Evolutionary conservation across 352 stramenopile species (phyloP), one percentile per base, ranked within the genome.

Genomic region (Pythium dissotocum): DNA sequence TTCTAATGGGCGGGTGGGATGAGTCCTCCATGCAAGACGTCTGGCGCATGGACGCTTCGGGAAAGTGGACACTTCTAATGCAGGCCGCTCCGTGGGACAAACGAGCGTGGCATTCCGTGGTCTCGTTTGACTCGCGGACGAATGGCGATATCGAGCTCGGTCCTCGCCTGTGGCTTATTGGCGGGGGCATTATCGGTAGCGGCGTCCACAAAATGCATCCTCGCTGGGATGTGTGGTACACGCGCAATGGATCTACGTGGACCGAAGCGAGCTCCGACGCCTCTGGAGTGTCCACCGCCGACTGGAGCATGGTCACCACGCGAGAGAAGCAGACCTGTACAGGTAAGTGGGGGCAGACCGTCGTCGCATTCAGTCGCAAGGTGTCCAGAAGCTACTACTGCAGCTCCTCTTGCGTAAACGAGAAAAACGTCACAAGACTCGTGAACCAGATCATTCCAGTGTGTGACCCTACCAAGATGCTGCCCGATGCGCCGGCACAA

Each of bases 101-200:
- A 40, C 79, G 87, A 32, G 87, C 80, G n/a, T 95, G 86, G 83
- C 83, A 89, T 70, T 76, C 85, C 26, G 62, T 93, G 16, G 73
- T 95, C 24, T 91, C 84, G 0, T 93, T 93, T 60, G 77, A 93
- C 63, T 89, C 87, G 4, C 75, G 78, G 21, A 90, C 77, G 28
- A 77, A 77, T 38, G 79, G 75, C 2, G 85, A 95, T 63, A 74
- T 89, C 0, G 70, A 83, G 49, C 67, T 85, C 14, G 87, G 85
- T 9, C 76, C 83, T 42, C 77, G 87, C 1, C 64, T 95, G 13
- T 95, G 87, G 87, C 70, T 95, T 9, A 54, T 95, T 26, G 87
- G 87, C 9, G 87, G 87, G n/a, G 79, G 87, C 6, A 78, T 87
- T 51, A 77, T 92, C n/a, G 87, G 87, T 57, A 80, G 76, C 7